Evolutionary conservation across 768 basidiomycete species (phyloP), one percentile per base, ranked within the genome.

Genomic region (Leccinum obscurum): DNA sequence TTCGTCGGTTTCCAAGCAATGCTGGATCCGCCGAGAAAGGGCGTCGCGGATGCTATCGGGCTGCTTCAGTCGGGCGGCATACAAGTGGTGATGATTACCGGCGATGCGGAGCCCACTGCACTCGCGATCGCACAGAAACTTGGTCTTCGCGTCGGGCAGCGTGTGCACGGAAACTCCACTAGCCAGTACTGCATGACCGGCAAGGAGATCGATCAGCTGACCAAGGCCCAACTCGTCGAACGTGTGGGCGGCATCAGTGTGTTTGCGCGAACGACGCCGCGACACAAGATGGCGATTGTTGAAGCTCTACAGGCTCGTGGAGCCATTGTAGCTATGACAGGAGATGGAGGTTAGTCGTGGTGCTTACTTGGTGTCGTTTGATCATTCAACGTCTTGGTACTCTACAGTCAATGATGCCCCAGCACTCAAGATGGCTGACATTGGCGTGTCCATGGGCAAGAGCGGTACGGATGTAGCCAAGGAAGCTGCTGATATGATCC

Each of bases 401-500:
- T 6, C 52, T 52, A 52, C 53, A 84, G 95, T 98, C 15, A 98
- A 98, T 72, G 96, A 98, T 66, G 95, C 96, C 0, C 96, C 95
- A 3, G 95, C 96, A 44, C 78, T 98, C 62, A 97, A 95, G 76
- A 93, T 94, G 93, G 95, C 96, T 3, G 95, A 98, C 71, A 97
- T 98, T 67, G 96, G 96, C 13, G 86, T 98, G 56, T 92, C 93
- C 41, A 98, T 98, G 96, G 96, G 96, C 59, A 93, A 92, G 76
- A 93, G 91, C 62, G 96, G 96, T n/a, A 97, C 96, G 20, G 96
- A 98, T 71, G 96, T 98, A 11, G 95, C 96, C 26, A 98, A 98
- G 76, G 96, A 98, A 76, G 95, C 95, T 9, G 95, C 96, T 7
- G 94, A 98, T 76, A 88, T 95, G 67, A 97, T 98, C 67, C 84